Conservation (phyloP, 495 filamentous ascomycete genomes). For the Penicillium malachiteum region DNA sequence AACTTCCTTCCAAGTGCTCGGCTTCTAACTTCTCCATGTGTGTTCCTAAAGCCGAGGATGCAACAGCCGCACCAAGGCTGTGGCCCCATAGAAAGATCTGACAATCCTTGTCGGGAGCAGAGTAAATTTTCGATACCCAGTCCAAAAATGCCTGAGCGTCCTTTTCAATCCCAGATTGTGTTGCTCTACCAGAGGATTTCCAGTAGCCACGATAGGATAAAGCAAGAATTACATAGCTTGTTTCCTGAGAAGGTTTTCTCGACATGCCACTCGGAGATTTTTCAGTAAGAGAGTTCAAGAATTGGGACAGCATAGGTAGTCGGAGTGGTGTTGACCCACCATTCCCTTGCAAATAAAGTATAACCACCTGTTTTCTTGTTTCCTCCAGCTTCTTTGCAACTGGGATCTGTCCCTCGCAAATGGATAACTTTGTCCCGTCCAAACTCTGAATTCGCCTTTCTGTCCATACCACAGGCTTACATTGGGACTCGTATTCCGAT, state of each 20-base stretch:
- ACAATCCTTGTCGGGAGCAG: constrained; percentile 25
- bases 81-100: constrained; percentile 77
- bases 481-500: constrained; percentile 55
- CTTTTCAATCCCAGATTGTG: constrained; percentile 62
- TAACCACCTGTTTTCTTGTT: constrained; percentile 25
- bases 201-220: constrained; percentile 78
- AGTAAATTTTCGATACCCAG: constrained; percentile 48
- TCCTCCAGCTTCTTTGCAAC: background rate
- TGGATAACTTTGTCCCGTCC: constrained; percentile 61
- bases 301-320: constrained; percentile 63
- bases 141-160: constrained; percentile 62
- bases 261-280: background rate
- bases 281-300: constrained; percentile 22
- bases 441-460: constrained; percentile 51
- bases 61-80: constrained; percentile 65
- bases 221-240: constrained; percentile 57
- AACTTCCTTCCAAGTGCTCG: constrained; percentile 1
- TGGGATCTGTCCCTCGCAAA: constrained; percentile 49
- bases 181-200: constrained; percentile 68
- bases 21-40: constrained; percentile 22
- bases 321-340: constrained; percentile 59
- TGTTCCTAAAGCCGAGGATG: constrained; percentile 52
- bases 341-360: constrained; percentile 44
- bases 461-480: constrained; percentile 60
- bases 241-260: constrained; percentile 7